Percentiles rank a stretch among this genome's conserved stretches.
phyloP scores from a whole-genome alignment of 768 basidiomycete genomes.

The Lepiota venenata region DNA sequence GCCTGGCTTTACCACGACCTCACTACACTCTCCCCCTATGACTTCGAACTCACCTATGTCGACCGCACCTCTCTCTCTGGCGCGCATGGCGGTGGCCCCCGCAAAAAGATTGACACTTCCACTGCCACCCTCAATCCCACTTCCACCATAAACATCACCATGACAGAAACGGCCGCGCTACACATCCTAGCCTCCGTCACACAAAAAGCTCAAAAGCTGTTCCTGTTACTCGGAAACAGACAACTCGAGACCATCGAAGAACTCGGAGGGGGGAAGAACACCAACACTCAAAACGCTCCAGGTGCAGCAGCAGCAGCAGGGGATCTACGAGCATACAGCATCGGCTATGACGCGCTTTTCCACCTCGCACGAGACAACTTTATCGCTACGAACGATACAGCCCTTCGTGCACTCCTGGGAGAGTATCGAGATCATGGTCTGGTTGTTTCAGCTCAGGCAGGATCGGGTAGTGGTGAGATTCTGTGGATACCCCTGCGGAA shows the following conservation, averaged over 20 bases:
- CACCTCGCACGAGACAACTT: conserved; percentile 76
- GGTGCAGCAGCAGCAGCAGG: conserved; percentile 18
- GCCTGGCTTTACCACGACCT: conserved; percentile 88
- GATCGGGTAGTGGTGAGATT: conserved; percentile 48
- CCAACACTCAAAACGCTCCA: background rate
- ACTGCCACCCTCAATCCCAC: conserved; percentile 24
- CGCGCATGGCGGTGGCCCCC: conserved; percentile 39
- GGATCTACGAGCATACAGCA: conserved; percentile 52
- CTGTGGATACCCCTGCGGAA: conserved; percentile 88
- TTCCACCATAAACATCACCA: conserved; percentile 24
- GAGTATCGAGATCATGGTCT: conserved; percentile 93
- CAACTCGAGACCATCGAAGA: conserved; percentile 65
- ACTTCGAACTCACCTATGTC: conserved; percentile 67
- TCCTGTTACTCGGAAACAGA: conserved; percentile 61
- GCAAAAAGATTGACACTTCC: conserved; percentile 26
- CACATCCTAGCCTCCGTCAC: conserved; percentile 88
- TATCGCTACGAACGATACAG: conserved; percentile 84
- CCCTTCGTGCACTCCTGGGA: conserved; percentile 74
- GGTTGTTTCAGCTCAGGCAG: conserved; percentile 52
- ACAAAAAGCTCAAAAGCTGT: conserved; percentile 81
- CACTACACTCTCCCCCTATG: conserved; percentile 82
- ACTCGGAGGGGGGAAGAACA: conserved; percentile 25
- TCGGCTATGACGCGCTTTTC: conserved; percentile 68
- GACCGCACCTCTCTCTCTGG: conserved; percentile 63
- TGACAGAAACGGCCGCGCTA: conserved; percentile 75